These are phyloP conservation scores for Candida dendrica DNA, from an alignment of 805 yeast genomes.

Conservation along the genomic window DNA sequence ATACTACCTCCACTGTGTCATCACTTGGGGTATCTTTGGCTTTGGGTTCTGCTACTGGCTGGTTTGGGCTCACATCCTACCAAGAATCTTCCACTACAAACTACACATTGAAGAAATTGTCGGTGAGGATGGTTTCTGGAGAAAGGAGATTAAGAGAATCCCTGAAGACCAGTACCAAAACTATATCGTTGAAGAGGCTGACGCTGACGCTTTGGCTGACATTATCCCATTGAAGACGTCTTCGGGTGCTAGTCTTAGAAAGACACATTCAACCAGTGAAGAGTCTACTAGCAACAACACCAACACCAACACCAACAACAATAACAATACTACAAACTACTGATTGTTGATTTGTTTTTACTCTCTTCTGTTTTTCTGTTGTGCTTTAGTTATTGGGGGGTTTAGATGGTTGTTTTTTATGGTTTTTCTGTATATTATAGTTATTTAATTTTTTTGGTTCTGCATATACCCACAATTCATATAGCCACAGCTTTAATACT, in stretches of 20 bases:
- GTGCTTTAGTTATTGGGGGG: too few species aligned
- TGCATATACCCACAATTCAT: too few species aligned
- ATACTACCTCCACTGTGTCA: constrained; percentile 74
- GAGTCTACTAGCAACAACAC: neutral
- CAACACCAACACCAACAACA: too few species aligned
- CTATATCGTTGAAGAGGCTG: constrained; percentile 7
- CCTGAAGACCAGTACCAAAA: constrained; percentile 16
- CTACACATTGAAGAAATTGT: constrained; percentile 46
- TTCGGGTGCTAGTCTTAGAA: neutral
- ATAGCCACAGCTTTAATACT: too few species aligned
- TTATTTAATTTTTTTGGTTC: too few species aligned
- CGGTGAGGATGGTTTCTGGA: constrained; percentile 70
- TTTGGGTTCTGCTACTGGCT: constrained; percentile 63
- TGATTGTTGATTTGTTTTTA: too few species aligned
- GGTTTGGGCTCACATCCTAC: constrained; percentile 53
- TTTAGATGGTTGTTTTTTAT: too few species aligned
- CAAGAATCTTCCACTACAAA: constrained; percentile 45
- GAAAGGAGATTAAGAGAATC: constrained; percentile 44
- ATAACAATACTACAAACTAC: too few species aligned
- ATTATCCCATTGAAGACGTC: neutral
- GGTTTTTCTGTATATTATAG: too few species aligned
- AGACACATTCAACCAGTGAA: neutral
- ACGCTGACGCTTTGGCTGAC: neutral
- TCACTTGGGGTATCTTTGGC: constrained; percentile 70
- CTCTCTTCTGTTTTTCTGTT: too few species aligned